Conservation (phyloP, 257 asterid species). For the Jaltomata sinuosa region DNA sequence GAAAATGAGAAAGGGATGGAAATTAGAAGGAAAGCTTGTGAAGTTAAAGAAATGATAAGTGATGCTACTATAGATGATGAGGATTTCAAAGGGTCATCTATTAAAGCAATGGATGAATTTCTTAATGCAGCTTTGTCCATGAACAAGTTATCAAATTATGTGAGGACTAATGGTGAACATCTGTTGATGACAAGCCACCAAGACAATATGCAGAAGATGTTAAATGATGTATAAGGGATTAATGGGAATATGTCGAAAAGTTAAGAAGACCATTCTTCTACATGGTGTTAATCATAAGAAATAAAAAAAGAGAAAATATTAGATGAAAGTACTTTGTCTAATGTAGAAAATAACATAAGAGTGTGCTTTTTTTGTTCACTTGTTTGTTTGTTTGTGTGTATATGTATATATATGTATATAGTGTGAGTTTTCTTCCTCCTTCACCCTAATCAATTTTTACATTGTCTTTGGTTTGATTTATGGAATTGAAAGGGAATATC, state of each 20-base stretch:
- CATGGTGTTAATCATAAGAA: background rate
- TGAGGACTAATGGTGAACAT: background rate
- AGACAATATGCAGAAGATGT: background rate
- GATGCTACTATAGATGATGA: slow-evolving; percentile 26
- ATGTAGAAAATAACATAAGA: background rate
- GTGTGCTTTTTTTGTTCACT: background rate
- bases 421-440: background rate
- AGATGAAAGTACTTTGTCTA: background rate
- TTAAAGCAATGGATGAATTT: slow-evolving; percentile 40
- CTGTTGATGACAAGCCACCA: background rate
- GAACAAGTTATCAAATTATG: background rate
- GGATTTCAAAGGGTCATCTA: slow-evolving; percentile 27
- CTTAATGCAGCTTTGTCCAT: slow-evolving; percentile 21
- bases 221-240: background rate
- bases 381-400: background rate
- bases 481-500: background rate
- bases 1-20: slow-evolving; percentile 16
- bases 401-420: background rate
- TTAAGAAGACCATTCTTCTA: background rate
- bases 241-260: background rate
- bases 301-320: background rate
- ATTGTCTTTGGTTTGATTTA: background rate
- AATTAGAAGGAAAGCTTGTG: slow-evolving; percentile 19
- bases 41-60: slow-evolving; percentile 19
- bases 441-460: background rate